Evolutionary conservation across 2,329 filamentous ascomycete genomes (phyloP).

Genomic region (Beauveria caledonica): DNA sequence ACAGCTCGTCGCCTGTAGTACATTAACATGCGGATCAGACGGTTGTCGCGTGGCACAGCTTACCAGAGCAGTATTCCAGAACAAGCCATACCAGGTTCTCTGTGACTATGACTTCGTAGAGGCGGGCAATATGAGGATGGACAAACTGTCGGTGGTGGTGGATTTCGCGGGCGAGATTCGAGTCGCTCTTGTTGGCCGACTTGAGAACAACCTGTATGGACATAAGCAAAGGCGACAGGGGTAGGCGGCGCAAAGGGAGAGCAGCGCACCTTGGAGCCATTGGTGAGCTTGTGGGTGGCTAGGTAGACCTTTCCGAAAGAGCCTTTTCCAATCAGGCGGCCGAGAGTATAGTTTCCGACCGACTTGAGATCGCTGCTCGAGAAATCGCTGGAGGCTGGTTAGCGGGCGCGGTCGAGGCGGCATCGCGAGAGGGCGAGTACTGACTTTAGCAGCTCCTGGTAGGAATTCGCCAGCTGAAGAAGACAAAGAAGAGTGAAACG

Average conservation of each 20-base stretch:
- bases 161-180: constrained; percentile 93
- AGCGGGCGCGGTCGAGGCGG: constrained; percentile 8
- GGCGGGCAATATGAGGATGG: constrained; percentile 89
- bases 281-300: constrained; percentile 91
- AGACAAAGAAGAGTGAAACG: neutral
- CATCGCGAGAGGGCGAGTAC: constrained; percentile 25
- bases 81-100: constrained; percentile 93
- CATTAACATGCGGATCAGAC: neutral
- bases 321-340: constrained; percentile 88
- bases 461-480: constrained; percentile 81
- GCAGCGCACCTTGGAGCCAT: constrained; percentile 78
- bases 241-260: neutral
- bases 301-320: constrained; percentile 98
- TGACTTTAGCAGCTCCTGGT: constrained; percentile 92
- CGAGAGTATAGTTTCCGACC: constrained; percentile 91
- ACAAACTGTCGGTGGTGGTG: constrained; percentile 97
- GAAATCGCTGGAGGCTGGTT: constrained; percentile 66
- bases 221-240: neutral
- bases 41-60: constrained; percentile 14
- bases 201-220: constrained; percentile 80
- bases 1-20: constrained; percentile 76
- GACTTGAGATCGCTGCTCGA: constrained; percentile 81
- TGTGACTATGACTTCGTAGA: constrained; percentile 98
- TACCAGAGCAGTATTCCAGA: constrained; percentile 91
- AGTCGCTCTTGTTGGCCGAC: constrained; percentile 90